These are phyloP conservation scores for Tephrocybe sp. DNA, from an alignment of 768 basidiomycete genomes.

Conservation along the genomic window DNA sequence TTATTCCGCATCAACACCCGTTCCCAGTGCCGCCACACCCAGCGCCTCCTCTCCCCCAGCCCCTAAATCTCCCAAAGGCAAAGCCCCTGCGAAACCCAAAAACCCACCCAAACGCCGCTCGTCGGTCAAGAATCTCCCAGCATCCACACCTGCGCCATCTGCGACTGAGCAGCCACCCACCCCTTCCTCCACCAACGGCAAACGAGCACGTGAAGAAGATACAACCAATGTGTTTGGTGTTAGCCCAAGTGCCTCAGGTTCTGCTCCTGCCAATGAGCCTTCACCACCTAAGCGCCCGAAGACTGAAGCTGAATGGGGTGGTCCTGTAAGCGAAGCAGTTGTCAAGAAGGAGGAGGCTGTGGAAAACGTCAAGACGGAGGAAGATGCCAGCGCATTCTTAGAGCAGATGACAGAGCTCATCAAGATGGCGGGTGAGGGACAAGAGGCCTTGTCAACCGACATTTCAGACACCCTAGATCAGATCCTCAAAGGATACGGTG, in stretches of 20 bases:
- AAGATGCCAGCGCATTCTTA: conserved; percentile 63
- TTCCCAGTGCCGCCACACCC: conserved; percentile 48
- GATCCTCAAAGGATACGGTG: conserved; percentile 57
- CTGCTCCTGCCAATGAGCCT: conserved; percentile 42
- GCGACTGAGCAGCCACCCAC: conserved; percentile 22
- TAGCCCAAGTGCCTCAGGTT: conserved; percentile 28
- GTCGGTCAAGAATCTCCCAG: conserved; percentile 31
- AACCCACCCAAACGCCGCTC: conserved; percentile 31
- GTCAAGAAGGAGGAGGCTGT: conserved; percentile 40
- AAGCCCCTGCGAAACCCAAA: conserved; percentile 48
- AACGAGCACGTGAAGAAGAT: conserved; percentile 59
- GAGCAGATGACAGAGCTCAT: conserved; percentile 66
- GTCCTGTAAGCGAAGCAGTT: conserved; percentile 51
- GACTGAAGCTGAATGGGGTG: conserved; percentile 78
- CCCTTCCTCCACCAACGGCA: conserved; percentile 29
- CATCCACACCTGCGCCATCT: conserved; percentile 23
- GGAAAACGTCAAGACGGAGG: conserved; percentile 61
- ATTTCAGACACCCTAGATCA: conserved; percentile 63
- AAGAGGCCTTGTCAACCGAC: conserved; percentile 43
- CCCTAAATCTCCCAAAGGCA: conserved; percentile 71
- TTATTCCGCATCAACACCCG: conserved; percentile 39
- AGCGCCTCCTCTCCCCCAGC: conserved; percentile 60
- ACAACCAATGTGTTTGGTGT: conserved; percentile 28
- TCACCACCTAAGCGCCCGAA: conserved; percentile 74
- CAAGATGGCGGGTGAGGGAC: conserved; percentile 48